These are phyloP conservation scores for Dipteronia sinensis DNA, from an alignment of 345 rosid genomes.

Conservation along the genomic window DNA sequence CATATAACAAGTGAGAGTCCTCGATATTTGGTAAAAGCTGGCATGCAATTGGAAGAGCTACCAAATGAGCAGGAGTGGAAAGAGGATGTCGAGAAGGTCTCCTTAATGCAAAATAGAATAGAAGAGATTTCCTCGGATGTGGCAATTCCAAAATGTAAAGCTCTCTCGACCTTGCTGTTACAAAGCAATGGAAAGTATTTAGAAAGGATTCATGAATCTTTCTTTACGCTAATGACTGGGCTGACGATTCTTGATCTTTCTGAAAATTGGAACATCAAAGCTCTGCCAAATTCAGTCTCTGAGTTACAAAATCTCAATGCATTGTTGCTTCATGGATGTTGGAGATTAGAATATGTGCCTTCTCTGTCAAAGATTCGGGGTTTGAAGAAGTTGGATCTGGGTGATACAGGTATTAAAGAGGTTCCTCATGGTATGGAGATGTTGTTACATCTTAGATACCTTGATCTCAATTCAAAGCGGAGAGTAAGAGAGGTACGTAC, in stretches of 20 bases:
- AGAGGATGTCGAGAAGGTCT: slow-evolving; percentile 15
- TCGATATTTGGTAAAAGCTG: too few relatives aligned
- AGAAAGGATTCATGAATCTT: slow-evolving; percentile 13
- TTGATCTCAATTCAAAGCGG: too few relatives aligned
- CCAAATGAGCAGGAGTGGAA: slow-evolving; percentile 26
- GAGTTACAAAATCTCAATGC: not conserved
- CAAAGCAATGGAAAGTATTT: too few relatives aligned
- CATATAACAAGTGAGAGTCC: too few relatives aligned
- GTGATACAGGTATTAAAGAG: not conserved
- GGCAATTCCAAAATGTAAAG: not conserved
- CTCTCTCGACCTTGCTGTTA: too few relatives aligned
- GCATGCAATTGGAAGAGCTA: slow-evolving; percentile 7
- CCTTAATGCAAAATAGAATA: not conserved
- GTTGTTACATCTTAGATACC: too few relatives aligned
- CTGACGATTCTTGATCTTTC: slow-evolving; percentile 34
- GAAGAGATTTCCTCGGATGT: not conserved
- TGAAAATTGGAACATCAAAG: not conserved
- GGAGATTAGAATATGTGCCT: not conserved
- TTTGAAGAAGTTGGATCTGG: slow-evolving; percentile 15
- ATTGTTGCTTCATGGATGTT: not conserved
- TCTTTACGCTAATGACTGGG: not conserved
- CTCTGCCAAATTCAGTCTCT: slow-evolving; percentile 21
- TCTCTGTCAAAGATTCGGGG: not conserved
- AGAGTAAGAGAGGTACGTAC: too few relatives aligned
- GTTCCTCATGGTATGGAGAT: too few relatives aligned